Base-by-base conservation (phyloP, 768 basidiomycete species). In the Panus rudis region DNA sequence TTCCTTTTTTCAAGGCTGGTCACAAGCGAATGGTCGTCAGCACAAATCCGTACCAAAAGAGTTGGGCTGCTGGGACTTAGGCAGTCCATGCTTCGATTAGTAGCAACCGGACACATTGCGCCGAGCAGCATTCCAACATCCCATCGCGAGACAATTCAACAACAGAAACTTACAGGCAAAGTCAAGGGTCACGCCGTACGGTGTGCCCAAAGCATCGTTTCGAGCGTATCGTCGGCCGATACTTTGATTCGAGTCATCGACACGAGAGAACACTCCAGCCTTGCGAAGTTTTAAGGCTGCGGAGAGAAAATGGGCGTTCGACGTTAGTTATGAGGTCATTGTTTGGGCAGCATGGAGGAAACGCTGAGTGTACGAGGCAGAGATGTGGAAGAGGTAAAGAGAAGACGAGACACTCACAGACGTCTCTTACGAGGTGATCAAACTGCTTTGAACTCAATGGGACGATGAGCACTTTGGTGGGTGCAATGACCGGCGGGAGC, bases 151-250 rank as follows among this genome's bases (percentile, higher is more conserved):
- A n/a, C n/a, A n/a, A n/a, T n/a, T n/a, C n/a, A n/a, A n/a, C n/a
- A n/a, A 50, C 16, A 39, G 31, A 45, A 51, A 69, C 78, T 57
- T 52, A 85, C 83, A 81, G 5, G 93, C 96, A 67, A 98, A 97
- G 64, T 97, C 94, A 43, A 98, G 73, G 2, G 96, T 99, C 45
- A 94, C 74, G 39, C 94, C 96, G 63, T 85, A 99, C 2, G 96
- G 96, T 23, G 96, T 98, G 50, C 96, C 96, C 34, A 99, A 76
- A 67, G 98, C 96, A 65, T 99, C 96, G 65, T 98, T 99, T 46
- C 96, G 79, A 11, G 96, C 81, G 66, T 98, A 98, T 12, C 94
- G 91, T 68, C 89, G 93, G 31, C 96, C 96, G 58, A 98, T 98
- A 6, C 90, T 84, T 25, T 86, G 82, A 54, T 84, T 88, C 19